Percentiles rank a stretch among this genome's conserved stretches.
Conservation (phyloP, 164 flowering plant genomes). For the Kalanchoe fedtschenkoi region DNA sequence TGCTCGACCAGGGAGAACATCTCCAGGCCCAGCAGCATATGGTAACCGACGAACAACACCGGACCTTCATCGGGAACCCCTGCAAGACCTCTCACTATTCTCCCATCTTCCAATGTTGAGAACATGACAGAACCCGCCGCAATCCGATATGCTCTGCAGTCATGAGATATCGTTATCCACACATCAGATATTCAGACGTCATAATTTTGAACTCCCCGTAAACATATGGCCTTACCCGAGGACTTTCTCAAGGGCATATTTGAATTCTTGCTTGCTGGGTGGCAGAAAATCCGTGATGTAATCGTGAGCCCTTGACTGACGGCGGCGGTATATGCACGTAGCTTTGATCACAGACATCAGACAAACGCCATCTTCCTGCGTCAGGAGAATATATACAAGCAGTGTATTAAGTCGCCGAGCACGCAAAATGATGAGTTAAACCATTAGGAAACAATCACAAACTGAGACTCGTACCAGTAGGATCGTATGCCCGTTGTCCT, state of each 20-base stretch:
- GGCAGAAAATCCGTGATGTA: constrained; percentile 59
- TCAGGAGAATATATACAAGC: constrained; percentile 11
- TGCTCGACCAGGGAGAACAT: constrained; percentile 43
- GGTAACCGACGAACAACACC: constrained; percentile 77
- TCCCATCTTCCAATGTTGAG: constrained; percentile 80
- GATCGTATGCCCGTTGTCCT: constrained; percentile 81
- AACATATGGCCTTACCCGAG: constrained; percentile 64
- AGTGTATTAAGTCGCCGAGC: neutral
- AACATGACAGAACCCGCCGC: constrained; percentile 50
- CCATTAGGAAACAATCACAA: too few species aligned
- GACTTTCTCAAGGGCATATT: constrained; percentile 19
- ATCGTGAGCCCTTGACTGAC: constrained; percentile 47
- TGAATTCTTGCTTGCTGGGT: constrained; percentile 55
- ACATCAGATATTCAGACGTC: neutral
- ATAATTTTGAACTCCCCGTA: too few species aligned
- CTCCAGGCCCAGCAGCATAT: constrained; percentile 82
- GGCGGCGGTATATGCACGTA: constrained; percentile 58
- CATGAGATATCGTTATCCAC: neutral
- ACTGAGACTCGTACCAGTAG: constrained; percentile 46
- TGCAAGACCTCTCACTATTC: constrained; percentile 66
- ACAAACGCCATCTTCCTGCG: constrained; percentile 82
- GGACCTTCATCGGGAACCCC: constrained; percentile 92
- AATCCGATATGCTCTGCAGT: constrained; percentile 34
- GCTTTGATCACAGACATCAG: constrained; percentile 72
- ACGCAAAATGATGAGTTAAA: neutral